phyloP scores from a whole-genome alignment of 1,284 basidiomycete genomes.

The Cryptococcus sp. region DNA sequence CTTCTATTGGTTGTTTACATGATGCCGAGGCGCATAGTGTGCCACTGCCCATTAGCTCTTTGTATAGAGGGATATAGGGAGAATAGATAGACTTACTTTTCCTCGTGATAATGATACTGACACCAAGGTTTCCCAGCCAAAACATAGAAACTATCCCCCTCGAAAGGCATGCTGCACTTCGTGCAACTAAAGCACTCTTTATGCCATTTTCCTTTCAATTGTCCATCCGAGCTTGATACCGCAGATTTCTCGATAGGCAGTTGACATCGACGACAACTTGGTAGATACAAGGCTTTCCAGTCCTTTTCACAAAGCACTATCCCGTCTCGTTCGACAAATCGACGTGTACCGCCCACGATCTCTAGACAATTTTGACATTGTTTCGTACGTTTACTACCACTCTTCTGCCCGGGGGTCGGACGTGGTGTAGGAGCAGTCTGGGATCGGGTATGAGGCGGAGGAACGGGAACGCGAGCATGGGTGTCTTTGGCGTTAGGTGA shows the following conservation, averaged over 20 bases:
- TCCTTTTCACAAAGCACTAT: slow-evolving; percentile 74
- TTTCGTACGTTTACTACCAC: slow-evolving; percentile 11
- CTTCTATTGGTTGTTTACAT: slow-evolving; percentile 86
- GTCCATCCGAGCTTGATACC: slow-evolving; percentile 83
- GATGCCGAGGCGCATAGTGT: slow-evolving; percentile 70
- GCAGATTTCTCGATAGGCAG: slow-evolving; percentile 81
- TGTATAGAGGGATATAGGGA: not conserved
- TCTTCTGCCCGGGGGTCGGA: not conserved
- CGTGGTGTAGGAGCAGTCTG: not conserved
- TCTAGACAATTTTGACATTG: slow-evolving; percentile 64
- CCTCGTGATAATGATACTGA: slow-evolving; percentile 83
- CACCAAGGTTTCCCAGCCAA: slow-evolving; percentile 80
- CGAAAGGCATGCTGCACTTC: slow-evolving; percentile 77
- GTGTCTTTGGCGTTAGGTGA: too few species aligned
- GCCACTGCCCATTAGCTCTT: slow-evolving; percentile 45
- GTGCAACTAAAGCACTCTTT: slow-evolving; percentile 81
- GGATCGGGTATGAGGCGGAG: slow-evolving; percentile 8
- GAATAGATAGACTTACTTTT: slow-evolving; percentile 54
- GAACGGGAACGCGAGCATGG: slow-evolving; percentile 2
- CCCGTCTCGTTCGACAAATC: slow-evolving; percentile 67
- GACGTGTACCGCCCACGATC: slow-evolving; percentile 63
- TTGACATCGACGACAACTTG: slow-evolving; percentile 75
- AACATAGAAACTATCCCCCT: slow-evolving; percentile 82
- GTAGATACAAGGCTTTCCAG: slow-evolving; percentile 91
- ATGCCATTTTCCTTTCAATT: slow-evolving; percentile 88